Percentiles rank a stretch among this genome's conserved stretches.
Conservation (phyloP, 306 rosid species). For the Prosopis cineraria region DNA sequence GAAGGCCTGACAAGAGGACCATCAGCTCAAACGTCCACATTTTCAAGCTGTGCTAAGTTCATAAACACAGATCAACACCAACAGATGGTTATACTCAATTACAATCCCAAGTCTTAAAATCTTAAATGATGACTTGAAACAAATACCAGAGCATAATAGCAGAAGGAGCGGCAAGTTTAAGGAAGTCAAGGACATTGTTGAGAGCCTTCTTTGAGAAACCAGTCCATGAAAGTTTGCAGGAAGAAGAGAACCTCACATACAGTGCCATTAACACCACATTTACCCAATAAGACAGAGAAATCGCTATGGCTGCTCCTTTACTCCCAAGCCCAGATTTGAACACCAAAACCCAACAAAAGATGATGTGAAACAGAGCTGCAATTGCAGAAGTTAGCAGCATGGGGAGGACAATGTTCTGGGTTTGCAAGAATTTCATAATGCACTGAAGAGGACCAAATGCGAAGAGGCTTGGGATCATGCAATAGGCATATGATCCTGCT, state of each 20-base stretch:
- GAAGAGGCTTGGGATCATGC: conserved; percentile 53
- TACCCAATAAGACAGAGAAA: conserved; percentile 56
- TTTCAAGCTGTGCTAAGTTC: conserved; percentile 49
- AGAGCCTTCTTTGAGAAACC: conserved; percentile 55
- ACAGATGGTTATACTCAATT: conserved; percentile 21
- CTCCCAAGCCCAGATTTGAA: conserved; percentile 51
- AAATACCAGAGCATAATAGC: conserved; percentile 71
- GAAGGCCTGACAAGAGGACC: conserved; percentile 61
- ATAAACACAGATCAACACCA: conserved; percentile 7
- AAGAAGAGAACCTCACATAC: too few species aligned
- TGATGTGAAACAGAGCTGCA: conserved; percentile 42
- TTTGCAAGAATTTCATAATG: conserved; percentile 51
- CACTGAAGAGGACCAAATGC: conserved; percentile 58
- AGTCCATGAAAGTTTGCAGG: too few species aligned
- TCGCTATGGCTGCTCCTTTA: conserved; percentile 62
- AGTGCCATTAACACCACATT: conserved; percentile 47
- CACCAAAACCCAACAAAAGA: conserved; percentile 51
- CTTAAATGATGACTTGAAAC: neutral
- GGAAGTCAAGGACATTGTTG: conserved; percentile 39
- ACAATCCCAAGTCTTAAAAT: neutral
- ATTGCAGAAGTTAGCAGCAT: conserved; percentile 53
- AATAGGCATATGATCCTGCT: conserved; percentile 54
- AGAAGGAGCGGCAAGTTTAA: conserved; percentile 60
- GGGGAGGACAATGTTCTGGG: conserved; percentile 57
- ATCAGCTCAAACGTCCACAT: conserved; percentile 57